A percentile compares a stretch with the other conserved stretches of the same genome.
Conservation (phyloP, 768 basidiomycete species). For the Mrakia blollopis region DNA sequence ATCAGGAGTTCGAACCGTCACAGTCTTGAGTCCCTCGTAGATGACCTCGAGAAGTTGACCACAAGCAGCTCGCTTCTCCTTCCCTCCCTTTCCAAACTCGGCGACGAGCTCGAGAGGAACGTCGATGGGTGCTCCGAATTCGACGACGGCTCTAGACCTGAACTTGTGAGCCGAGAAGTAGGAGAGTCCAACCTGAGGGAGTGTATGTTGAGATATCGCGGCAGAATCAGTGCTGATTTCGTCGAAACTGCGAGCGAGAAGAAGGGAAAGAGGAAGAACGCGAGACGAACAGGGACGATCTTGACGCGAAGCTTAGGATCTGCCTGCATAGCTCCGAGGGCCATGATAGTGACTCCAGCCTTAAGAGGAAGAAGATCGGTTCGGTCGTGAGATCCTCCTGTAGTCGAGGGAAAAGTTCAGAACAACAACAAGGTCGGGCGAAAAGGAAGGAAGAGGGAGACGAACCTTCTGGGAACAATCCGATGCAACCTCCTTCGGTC, state of each 20-base stretch:
- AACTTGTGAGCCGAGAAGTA: constrained; percentile 78
- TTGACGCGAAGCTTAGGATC: constrained; percentile 80
- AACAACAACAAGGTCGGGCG: not conserved
- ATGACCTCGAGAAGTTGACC: constrained; percentile 81
- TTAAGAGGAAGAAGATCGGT: constrained; percentile 94
- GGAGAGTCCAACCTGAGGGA: constrained; percentile 46
- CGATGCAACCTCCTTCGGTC: constrained; percentile 81
- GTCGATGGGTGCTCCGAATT: constrained; percentile 85
- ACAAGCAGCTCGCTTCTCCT: constrained; percentile 82
- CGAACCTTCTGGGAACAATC: constrained; percentile 95
- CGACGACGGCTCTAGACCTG: constrained; percentile 92
- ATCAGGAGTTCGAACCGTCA: constrained; percentile 91
- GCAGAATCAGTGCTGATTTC: not conserved
- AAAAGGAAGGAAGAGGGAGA: not conserved
- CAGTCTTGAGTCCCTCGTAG: constrained; percentile 88
- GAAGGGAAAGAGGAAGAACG: constrained; percentile 49
- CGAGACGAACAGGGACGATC: constrained; percentile 57
- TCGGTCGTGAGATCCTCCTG: constrained; percentile 96
- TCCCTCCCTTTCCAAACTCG: constrained; percentile 85
- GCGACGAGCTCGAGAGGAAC: constrained; percentile 81
- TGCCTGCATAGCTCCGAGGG: constrained; percentile 92
- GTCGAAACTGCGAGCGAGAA: not conserved
- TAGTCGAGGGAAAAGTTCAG: constrained; percentile 7
- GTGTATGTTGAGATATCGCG: too few species aligned
- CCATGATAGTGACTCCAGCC: constrained; percentile 97